Evolutionary conservation across 2,329 filamentous ascomycete species (phyloP), one percentile per base, ranked within the genome.

Genomic region (Dryadomyces quercus-mongolicae): DNA sequence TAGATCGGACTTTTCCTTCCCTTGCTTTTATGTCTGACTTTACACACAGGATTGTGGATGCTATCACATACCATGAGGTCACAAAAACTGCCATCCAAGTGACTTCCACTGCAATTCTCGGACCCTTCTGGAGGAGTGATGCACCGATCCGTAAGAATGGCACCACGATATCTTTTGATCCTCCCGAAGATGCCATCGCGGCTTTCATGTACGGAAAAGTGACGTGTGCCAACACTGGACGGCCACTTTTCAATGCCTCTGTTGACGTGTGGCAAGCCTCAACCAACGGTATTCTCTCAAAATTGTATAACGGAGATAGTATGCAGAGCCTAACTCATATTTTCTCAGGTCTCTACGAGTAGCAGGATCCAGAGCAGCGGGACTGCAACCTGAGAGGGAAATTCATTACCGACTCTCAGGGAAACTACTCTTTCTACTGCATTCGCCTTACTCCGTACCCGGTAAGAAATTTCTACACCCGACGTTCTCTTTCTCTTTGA

Each of bases 41-140:
- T 10, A 9, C 25, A 16, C n/a, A 18, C 18, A 63, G 62, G 1
- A 69, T 78, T 7, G 79, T 84, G 52, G 81, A 85, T 60, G 79
- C 83, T 61, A 84, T 85, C 60, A 83, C 81, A 25, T 79, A 77
- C 68, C 78, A 77, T 47, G 76, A 75, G 8, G 69, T 72, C 34
- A 67, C 71, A 57, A 54, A 54, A 55, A 43, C 54, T 49, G 53
- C 68, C 68, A 45, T 71, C 76, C 43, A 72, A 79, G 16, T 34
- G 16, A 81, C 59, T 1, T 53, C 53, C 12, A 59, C 80, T 16
- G 79, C 82, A 44, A 84, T 86, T 55, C 74, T 86, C 2, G 83
- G 83, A 1, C 83, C 83, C 2, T 86, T 87, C 68, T 86, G 80
- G 74, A 73, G 81, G 16, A 71, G 76, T 52, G 74, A 85, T 58